A percentile compares a stretch with the other conserved stretches of the same genome.
Conservation (phyloP, 768 basidiomycete genomes). For the Boletus pseudopeckii region DNA sequence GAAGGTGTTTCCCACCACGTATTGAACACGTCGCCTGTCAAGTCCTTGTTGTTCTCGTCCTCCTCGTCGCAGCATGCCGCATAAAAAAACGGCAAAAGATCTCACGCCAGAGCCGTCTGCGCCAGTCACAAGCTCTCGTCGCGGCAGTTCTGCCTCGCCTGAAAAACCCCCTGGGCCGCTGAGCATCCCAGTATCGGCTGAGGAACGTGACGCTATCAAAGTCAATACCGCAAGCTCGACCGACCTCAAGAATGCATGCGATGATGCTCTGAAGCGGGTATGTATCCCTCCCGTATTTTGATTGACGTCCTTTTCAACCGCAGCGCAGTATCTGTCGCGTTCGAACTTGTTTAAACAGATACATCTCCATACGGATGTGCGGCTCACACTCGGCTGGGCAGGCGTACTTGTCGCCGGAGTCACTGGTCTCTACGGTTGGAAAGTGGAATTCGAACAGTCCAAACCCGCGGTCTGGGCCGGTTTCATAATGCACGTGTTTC, state of each 20-base stretch:
- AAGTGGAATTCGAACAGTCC: conserved; percentile 83
- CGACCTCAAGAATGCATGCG: conserved; percentile 69
- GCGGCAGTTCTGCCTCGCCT: conserved; percentile 25
- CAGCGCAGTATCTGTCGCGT: conserved; percentile 70
- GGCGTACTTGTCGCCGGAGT: conserved; percentile 78
- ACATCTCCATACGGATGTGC: conserved; percentile 84
- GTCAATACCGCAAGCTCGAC: conserved; percentile 56
- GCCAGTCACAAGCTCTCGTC: conserved; percentile 20
- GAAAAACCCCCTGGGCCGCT: conserved; percentile 53
- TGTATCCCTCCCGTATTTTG: conserved; percentile 20
- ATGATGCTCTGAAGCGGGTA: conserved; percentile 90
- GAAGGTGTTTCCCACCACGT: conserved; percentile 19
- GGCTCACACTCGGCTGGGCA: conserved; percentile 83
- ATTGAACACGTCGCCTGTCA: conserved; percentile 22
- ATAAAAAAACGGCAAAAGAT: conserved; percentile 16
- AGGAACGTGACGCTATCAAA: conserved; percentile 53
- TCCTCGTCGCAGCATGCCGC: conserved; percentile 17
- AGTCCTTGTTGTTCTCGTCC: not conserved
- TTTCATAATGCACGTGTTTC: conserved; percentile 62
- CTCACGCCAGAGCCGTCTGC: conserved; percentile 9
- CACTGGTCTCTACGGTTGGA: conserved; percentile 83
- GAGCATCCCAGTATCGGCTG: conserved; percentile 41
- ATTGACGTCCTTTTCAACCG: not conserved
- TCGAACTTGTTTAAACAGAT: conserved; percentile 84
- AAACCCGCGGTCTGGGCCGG: conserved; percentile 80